Conservation (phyloP, 2,329 filamentous ascomycete species). For the Fusarium sp. region DNA sequence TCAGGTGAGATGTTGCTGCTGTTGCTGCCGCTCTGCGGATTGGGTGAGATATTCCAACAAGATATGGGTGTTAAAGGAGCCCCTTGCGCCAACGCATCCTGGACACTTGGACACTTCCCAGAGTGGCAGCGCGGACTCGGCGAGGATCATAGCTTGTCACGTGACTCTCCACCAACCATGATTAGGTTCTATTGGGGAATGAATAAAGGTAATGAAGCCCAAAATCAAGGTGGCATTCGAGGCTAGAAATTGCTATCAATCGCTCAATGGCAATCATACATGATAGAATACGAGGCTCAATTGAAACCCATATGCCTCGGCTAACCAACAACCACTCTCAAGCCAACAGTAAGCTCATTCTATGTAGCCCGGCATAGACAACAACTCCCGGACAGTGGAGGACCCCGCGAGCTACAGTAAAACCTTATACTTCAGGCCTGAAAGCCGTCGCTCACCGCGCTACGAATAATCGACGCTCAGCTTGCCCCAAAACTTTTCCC, state of each 20-base stretch:
- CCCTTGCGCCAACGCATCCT: slow-evolving; percentile 44
- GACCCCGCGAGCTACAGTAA: slow-evolving; percentile 15
- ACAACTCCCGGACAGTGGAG: background rate
- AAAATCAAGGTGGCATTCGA: background rate
- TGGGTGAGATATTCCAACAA: slow-evolving; percentile 21
- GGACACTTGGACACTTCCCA: slow-evolving; percentile 46
- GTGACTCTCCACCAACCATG: slow-evolving; percentile 17
- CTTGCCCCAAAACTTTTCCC: slow-evolving; percentile 47
- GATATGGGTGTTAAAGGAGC: slow-evolving; percentile 31
- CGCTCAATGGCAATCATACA: background rate
- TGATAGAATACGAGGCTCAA: background rate
- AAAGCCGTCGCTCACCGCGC: slow-evolving; percentile 29
- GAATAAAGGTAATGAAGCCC: background rate
- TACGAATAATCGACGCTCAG: slow-evolving; percentile 30
- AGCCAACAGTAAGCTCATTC: background rate
- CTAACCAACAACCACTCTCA: background rate
- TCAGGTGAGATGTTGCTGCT: slow-evolving; percentile 22
- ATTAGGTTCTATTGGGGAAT: background rate
- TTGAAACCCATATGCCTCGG: background rate
- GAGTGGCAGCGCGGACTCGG: slow-evolving; percentile 28
- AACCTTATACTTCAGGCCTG: slow-evolving; percentile 53
- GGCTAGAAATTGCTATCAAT: background rate
- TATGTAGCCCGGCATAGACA: background rate
- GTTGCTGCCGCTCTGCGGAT: slow-evolving; percentile 21
- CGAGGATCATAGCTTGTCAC: slow-evolving; percentile 8